Conservation (phyloP, 352 stramenopile species). For the Phytopythium litorale region DNA sequence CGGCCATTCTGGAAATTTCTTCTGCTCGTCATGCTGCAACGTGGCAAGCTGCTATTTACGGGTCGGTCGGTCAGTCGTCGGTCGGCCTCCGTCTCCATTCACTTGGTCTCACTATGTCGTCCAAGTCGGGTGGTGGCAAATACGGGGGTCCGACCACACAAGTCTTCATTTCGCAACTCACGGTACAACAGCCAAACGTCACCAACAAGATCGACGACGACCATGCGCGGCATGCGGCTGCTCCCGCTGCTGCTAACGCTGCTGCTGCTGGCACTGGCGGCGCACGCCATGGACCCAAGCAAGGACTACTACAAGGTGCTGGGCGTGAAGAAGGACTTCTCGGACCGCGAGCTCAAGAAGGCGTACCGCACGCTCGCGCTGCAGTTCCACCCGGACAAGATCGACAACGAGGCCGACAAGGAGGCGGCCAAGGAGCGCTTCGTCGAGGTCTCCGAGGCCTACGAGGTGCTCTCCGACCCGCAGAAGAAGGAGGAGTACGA, state of each 20-base stretch:
- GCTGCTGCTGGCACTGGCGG: constrained; percentile 16
- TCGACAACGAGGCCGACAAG: constrained; percentile 75
- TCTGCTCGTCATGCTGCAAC: constrained; percentile 5
- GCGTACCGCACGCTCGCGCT: constrained; percentile 86
- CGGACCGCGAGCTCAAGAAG: constrained; percentile 82
- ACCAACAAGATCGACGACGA: neutral
- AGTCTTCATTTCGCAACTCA: neutral
- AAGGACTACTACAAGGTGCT: constrained; percentile 87
- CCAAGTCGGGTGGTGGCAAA: neutral
- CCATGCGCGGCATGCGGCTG: constrained; percentile 7
- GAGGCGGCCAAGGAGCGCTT: constrained; percentile 90
- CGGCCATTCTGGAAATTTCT: constrained; percentile 9
- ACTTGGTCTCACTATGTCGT: neutral
- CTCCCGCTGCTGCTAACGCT: constrained; percentile 21
- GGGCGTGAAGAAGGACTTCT: constrained; percentile 64
- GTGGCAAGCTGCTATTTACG: neutral
- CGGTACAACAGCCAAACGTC: neutral
- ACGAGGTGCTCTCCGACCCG: constrained; percentile 90
- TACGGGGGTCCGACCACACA: neutral
- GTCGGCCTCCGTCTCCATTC: neutral
- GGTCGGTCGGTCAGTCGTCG: neutral
- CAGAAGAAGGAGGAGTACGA: constrained; percentile 90
- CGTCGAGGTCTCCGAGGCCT: constrained; percentile 90
- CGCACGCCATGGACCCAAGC: constrained; percentile 44
- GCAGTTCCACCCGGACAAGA: constrained; percentile 89